These are phyloP conservation scores for Allium fistulosum DNA, from an alignment of 106 monocot species.

Conservation along the genomic window DNA sequence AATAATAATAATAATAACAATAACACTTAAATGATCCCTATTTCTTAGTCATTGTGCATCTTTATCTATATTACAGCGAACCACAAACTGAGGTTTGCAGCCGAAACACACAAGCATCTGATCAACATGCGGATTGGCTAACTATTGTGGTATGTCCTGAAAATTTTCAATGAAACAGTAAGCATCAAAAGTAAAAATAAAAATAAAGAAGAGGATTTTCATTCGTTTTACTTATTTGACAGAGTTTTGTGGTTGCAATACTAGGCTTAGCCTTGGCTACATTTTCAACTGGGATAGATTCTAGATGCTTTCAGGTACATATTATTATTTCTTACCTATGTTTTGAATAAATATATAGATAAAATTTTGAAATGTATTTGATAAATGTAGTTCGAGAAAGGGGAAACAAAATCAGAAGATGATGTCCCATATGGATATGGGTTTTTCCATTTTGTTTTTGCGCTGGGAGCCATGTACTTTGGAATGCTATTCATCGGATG, in stretches of 20 bases:
- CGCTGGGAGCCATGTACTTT: slow-evolving; percentile 87
- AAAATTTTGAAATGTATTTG: too few relatives aligned
- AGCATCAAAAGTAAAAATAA: neutral
- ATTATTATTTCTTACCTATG: neutral
- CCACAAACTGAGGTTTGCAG: slow-evolving; percentile 64
- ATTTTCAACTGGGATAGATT: slow-evolving; percentile 83
- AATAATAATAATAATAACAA: too few relatives aligned
- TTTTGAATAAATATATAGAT: too few relatives aligned
- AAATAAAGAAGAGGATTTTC: neutral
- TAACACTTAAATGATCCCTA: too few relatives aligned
- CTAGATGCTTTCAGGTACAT: slow-evolving; percentile 67
- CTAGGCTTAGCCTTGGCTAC: slow-evolving; percentile 78
- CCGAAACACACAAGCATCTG: slow-evolving; percentile 28
- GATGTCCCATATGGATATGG: slow-evolving; percentile 87
- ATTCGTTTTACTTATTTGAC: neutral
- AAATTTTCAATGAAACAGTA: neutral
- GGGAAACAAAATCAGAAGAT: slow-evolving; percentile 39
- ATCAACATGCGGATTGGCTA: slow-evolving; percentile 47
- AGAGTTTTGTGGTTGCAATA: slow-evolving; percentile 86
- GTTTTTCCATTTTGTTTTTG: slow-evolving; percentile 93
- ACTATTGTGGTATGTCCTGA: slow-evolving; percentile 43
- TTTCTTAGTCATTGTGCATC: too few relatives aligned
- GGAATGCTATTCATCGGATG: slow-evolving; percentile 90
- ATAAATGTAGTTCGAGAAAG: slow-evolving; percentile 22
- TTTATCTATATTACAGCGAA: slow-evolving; percentile 40